Percentiles rank a stretch among this genome's conserved stretches.
Evolutionary conservation across 164 flowering plant species (phyloP).

Genomic region (Tetrastigma voinierianum): DNA sequence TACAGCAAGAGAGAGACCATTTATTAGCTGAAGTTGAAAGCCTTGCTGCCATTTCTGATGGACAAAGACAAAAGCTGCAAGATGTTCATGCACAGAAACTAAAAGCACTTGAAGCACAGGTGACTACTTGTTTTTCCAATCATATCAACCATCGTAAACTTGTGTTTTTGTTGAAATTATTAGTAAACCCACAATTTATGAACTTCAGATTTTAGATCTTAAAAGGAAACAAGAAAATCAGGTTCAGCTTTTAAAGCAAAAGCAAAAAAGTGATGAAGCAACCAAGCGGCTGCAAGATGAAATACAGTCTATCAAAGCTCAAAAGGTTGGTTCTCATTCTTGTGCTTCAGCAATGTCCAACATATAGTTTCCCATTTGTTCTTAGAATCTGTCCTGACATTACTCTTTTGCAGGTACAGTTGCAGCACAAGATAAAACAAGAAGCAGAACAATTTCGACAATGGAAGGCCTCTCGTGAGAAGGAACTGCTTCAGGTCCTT

Average conservation of each 20-base stretch:
- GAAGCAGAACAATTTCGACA: conserved; percentile 94
- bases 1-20: conserved; percentile 79
- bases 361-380: neutral
- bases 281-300: conserved; percentile 87
- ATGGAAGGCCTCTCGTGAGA: conserved; percentile 95
- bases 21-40: conserved; percentile 77
- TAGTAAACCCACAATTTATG: neutral
- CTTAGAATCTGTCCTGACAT: neutral
- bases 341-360: neutral
- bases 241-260: conserved; percentile 83
- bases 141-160: conserved; percentile 22
- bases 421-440: conserved; percentile 91
- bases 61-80: conserved; percentile 70
- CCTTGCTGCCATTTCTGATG: conserved; percentile 71
- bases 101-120: conserved; percentile 89
- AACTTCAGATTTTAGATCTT: conserved; percentile 70
- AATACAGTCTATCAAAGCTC: conserved; percentile 83
- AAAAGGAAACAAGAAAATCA: conserved; percentile 93
- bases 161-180: neutral
- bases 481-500: conserved; percentile 83
- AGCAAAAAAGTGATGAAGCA: conserved; percentile 93
- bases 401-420: conserved; percentile 60
- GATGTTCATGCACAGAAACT: conserved; percentile 73
- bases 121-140: conserved; percentile 12
- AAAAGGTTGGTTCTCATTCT: conserved; percentile 51